Evolutionary conservation across 495 filamentous ascomycete species (phyloP), one percentile per base, ranked within the genome.

Genomic region (Podospora tetraspora): DNA sequence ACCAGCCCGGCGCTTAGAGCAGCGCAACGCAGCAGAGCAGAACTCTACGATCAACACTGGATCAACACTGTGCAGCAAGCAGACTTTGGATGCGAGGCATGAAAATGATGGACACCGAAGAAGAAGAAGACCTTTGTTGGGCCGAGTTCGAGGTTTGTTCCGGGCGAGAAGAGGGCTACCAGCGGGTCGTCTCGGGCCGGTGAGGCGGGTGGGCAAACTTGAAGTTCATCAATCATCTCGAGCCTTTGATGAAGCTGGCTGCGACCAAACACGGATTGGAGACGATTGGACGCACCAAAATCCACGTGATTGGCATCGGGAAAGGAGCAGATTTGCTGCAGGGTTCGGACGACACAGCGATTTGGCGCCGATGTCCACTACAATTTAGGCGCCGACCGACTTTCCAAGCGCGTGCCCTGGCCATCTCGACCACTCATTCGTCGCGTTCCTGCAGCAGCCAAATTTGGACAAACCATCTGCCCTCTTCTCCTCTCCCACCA

Each of bases 301-400:
- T 4, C 27, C 59, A 60, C 59, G 59, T 60, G 59, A 66, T 9
- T 3, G 57, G 16, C 30, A 52, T 10, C 37, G 8, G 16, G 19
- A 37, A 16, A 32, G 19, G 32, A 19, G 61, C 24, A 11, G 60
- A 13, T n/a, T 57, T 59, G 37, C 62, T 64, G 61, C 16, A 34
- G 21, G 23, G 43, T 23, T 27, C 22, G 13, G 34, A 16, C 12
- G 34, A 19, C 34, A 43, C 13, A 3, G 34, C 59, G 59, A 32
- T 23, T 67, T 70, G 64, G 68, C 68, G 64, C 68, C 60, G 34
- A 21, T 9, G 9, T 7, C 59, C 43, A 37, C 61, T 62, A 61
- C 63, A 68, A 61, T 72, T 70, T 77, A 75, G 62, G 72, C 75
- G 75, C 75, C 73, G 34, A 34, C 58, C 27, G 27, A 27, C 27